These are phyloP conservation scores for Poa pratensis DNA, from an alignment of 176 grass and related monocot species.

Conservation along the genomic window DNA sequence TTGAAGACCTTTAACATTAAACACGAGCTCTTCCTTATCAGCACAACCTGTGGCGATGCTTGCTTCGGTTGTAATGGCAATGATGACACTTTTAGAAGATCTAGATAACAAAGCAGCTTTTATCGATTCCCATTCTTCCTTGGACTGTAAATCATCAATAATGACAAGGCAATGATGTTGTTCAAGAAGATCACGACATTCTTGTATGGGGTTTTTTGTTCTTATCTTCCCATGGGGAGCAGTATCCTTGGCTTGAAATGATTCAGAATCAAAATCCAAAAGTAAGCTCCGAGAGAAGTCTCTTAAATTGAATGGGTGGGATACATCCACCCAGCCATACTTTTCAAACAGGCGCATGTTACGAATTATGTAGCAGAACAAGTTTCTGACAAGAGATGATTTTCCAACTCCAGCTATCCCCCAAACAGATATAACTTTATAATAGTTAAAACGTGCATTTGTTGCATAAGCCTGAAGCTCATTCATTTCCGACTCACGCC, in stretches of 20 bases:
- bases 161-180: not conserved
- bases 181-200: not conserved
- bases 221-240: accelerated
- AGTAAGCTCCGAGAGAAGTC: constrained; percentile 13
- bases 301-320: not conserved
- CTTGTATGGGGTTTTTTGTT: not conserved
- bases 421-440: constrained; percentile 1
- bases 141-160: constrained; percentile 14
- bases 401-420: constrained; percentile 19
- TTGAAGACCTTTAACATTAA: constrained; percentile 35
- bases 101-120: not conserved
- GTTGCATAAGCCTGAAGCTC: not conserved
- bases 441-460: accelerated
- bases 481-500: not conserved
- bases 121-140: constrained; percentile 13
- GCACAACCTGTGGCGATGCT: constrained; percentile 8
- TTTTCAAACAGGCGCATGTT: too few relatives aligned
- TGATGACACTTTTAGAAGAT: not conserved
- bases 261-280: not conserved
- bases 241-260: not conserved
- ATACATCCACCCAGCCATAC: constrained; percentile 25
- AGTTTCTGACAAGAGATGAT: not conserved
- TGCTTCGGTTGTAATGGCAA: constrained; percentile 8
- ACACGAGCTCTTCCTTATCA: not conserved
- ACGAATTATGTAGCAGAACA: not conserved